A percentile compares a stretch with the other conserved stretches of the same genome.
Evolutionary conservation across 1,139 yeast species (phyloP).

Genomic region (Diutina rugosa): DNA sequence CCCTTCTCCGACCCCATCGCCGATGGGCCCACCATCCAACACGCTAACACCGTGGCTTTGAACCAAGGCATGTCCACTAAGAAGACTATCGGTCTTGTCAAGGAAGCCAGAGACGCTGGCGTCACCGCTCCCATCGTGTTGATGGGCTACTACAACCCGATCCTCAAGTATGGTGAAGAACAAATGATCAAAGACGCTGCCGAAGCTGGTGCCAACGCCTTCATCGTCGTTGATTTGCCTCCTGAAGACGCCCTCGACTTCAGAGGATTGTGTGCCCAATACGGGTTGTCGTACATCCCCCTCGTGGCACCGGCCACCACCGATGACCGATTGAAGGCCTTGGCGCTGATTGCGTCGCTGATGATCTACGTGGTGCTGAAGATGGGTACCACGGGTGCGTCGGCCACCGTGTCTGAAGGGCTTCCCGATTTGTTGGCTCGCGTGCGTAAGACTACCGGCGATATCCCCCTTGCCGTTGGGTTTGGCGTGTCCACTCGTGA

Average conservation of each 20-base stretch:
- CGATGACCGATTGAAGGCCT: slow-evolving; percentile 66
- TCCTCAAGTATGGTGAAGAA: slow-evolving; percentile 80
- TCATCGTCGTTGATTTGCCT: slow-evolving; percentile 88
- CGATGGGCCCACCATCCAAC: slow-evolving; percentile 95
- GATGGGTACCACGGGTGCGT: slow-evolving; percentile 97
- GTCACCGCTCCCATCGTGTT: slow-evolving; percentile 78
- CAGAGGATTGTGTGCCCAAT: slow-evolving; percentile 54
- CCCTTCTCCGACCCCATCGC: slow-evolving; percentile 99
- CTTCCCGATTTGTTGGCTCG: slow-evolving; percentile 59
- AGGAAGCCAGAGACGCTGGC: slow-evolving; percentile 67
- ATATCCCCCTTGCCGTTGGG: slow-evolving; percentile 88
- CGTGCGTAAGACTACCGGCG: slow-evolving; percentile 59
- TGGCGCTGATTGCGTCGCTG: slow-evolving; percentile 83
- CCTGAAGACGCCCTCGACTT: slow-evolving; percentile 94
- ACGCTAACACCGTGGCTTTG: slow-evolving; percentile 67
- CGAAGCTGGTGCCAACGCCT: slow-evolving; percentile 89
- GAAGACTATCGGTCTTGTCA: slow-evolving; percentile 56
- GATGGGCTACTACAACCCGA: slow-evolving; percentile 98
- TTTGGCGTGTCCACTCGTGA: slow-evolving; percentile 94
- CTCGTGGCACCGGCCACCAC: slow-evolving; percentile 95
- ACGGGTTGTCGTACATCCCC: slow-evolving; percentile 78
- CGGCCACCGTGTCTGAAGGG: slow-evolving; percentile 47
- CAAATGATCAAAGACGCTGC: slow-evolving; percentile 65
- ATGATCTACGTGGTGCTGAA: slow-evolving; percentile 92
- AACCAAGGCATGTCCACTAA: slow-evolving; percentile 68